Conservation (phyloP, 108 stramenopile species). For the Schizochytrium sp. region DNA sequence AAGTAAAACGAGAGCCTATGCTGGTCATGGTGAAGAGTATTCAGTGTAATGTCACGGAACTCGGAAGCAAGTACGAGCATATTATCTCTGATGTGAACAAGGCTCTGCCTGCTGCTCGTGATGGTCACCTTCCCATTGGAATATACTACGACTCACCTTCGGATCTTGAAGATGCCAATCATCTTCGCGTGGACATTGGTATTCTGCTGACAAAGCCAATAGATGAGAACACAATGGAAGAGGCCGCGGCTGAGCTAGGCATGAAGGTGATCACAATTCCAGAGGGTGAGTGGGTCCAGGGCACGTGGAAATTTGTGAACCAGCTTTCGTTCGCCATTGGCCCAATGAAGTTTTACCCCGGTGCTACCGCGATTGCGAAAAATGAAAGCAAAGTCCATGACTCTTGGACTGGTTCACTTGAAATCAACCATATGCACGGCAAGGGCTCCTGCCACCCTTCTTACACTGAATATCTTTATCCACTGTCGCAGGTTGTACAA, state of each 20-base stretch:
- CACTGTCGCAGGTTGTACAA: background rate
- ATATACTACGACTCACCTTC: background rate
- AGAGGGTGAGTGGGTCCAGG: background rate
- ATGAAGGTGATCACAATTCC: constrained; percentile 13
- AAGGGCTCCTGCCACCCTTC: background rate
- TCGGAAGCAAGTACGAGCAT: background rate
- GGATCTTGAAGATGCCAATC: background rate
- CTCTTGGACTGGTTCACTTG: background rate
- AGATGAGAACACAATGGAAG: background rate
- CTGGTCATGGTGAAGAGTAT: background rate
- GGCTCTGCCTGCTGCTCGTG: background rate
- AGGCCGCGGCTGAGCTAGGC: background rate
- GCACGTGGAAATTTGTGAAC: background rate
- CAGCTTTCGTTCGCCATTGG: constrained; percentile 15
- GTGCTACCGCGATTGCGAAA: background rate
- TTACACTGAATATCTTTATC: background rate
- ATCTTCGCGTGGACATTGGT: background rate
- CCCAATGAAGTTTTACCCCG: background rate
- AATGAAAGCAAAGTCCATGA: background rate
- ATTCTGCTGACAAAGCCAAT: background rate
- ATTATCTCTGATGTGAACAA: background rate
- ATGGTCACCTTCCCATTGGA: background rate
- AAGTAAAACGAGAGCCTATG: background rate
- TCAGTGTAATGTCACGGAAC: background rate
- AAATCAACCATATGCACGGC: constrained; percentile 18